Percentiles rank a stretch among this genome's conserved stretches.
Conservation (phyloP, 1,284 basidiomycete species). For the Microbotryum scabiosae region DNA sequence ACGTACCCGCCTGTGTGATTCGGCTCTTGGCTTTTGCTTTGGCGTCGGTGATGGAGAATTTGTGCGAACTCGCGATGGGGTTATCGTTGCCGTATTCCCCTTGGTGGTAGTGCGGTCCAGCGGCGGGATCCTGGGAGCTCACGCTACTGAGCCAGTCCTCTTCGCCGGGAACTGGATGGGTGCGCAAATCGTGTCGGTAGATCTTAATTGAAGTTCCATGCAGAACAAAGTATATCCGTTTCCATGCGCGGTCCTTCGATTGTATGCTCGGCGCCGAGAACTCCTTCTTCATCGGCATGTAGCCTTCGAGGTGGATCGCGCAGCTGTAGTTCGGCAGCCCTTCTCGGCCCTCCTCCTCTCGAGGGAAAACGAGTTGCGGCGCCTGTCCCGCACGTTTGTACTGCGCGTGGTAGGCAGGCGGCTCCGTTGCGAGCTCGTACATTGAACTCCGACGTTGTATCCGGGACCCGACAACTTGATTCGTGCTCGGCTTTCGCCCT, state of each 20-base stretch:
- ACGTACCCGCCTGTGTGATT: constrained; percentile 22
- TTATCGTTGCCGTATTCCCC: constrained; percentile 33
- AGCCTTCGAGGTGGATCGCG: constrained; percentile 71
- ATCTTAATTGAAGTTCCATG: constrained; percentile 83
- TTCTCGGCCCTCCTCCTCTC: constrained; percentile 71
- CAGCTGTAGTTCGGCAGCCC: constrained; percentile 69
- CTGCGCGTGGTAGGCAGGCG: constrained; percentile 43
- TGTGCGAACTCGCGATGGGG: not conserved
- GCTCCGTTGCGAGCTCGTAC: constrained; percentile 40
- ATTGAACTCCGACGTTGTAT: constrained; percentile 43
- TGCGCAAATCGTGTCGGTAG: constrained; percentile 57
- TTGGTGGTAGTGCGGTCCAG: constrained; percentile 35
- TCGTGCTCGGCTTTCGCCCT: not conserved
- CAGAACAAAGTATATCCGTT: constrained; percentile 75
- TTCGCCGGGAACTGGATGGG: constrained; percentile 40
- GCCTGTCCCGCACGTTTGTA: constrained; percentile 36
- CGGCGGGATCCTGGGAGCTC: constrained; percentile 19
- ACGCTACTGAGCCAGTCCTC: constrained; percentile 17
- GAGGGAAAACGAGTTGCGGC: constrained; percentile 34
- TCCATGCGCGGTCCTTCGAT: constrained; percentile 85
- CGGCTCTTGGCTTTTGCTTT: constrained; percentile 24
- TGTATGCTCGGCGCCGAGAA: constrained; percentile 76
- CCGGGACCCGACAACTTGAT: not conserved
- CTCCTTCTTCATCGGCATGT: constrained; percentile 90
- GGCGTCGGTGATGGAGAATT: constrained; percentile 20